Conservation (phyloP, 2,329 filamentous ascomycete genomes). For the Venturia oleaginea region DNA sequence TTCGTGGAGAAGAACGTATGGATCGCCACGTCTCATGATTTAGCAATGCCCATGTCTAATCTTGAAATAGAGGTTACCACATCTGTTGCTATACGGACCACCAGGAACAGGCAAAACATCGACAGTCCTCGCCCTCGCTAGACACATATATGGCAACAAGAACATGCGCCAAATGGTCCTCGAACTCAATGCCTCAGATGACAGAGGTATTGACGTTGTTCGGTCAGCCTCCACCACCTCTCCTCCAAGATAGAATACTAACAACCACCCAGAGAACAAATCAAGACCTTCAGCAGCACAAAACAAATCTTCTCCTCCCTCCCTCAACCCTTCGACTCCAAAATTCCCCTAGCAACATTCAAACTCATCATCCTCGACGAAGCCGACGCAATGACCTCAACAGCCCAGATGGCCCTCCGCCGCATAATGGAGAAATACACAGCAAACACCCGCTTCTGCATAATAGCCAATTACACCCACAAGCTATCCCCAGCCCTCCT, state of each 20-base stretch:
- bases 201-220: slow-evolving; percentile 95
- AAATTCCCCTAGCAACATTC: slow-evolving; percentile 53
- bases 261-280: slow-evolving; percentile 57
- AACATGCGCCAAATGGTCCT: slow-evolving; percentile 98
- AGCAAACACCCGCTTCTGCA: slow-evolving; percentile 92
- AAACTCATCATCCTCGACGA: slow-evolving; percentile 98
- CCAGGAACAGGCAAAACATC: slow-evolving; percentile 97
- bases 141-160: slow-evolving; percentile 81
- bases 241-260: not conserved
- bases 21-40: not conserved
- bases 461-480: slow-evolving; percentile 98
- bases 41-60: slow-evolving; percentile 14
- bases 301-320: slow-evolving; percentile 88
- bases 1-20: slow-evolving; percentile 82
- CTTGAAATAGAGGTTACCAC: slow-evolving; percentile 59
- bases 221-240: slow-evolving; percentile 30
- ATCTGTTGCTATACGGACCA: slow-evolving; percentile 92
- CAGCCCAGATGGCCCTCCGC: slow-evolving; percentile 92
- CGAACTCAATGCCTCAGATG: slow-evolving; percentile 94
- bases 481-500: slow-evolving; percentile 89
- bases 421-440: slow-evolving; percentile 99
- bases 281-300: slow-evolving; percentile 97
- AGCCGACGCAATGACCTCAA: slow-evolving; percentile 99
- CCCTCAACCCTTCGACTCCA: slow-evolving; percentile 38
- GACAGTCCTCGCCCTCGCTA: slow-evolving; percentile 84